A percentile compares a stretch with the other conserved stretches of the same genome.
Evolutionary conservation across 495 filamentous ascomycete genomes (phyloP).

Genomic region (Lichenothelia convexa): DNA sequence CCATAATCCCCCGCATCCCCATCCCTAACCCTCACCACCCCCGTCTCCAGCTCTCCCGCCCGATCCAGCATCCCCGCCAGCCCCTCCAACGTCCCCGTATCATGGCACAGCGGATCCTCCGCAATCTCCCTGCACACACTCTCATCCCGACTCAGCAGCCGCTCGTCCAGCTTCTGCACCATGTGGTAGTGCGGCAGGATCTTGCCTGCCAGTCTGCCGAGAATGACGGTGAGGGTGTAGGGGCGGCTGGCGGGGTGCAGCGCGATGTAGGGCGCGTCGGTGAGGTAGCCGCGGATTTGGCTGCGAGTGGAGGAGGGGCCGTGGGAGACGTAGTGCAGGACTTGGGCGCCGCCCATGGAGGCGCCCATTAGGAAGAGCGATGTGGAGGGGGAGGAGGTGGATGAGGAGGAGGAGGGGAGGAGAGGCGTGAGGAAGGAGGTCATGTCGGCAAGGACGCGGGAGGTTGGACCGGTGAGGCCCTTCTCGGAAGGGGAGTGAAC

Average conservation of each 20-base stretch:
- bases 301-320: conserved; percentile 22
- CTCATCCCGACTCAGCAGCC: conserved; percentile 43
- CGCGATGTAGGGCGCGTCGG: conserved; percentile 51
- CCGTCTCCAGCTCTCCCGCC: conserved; percentile 30
- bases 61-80: conserved; percentile 60
- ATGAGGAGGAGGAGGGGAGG: conserved; percentile 29
- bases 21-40: conserved; percentile 21
- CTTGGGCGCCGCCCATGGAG: conserved; percentile 66
- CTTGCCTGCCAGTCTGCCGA: conserved; percentile 44
- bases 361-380: conserved; percentile 80
- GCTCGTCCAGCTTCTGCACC: conserved; percentile 34
- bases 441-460: conserved; percentile 56
- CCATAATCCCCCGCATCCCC: conserved; percentile 17
- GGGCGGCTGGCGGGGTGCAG: conserved; percentile 47
- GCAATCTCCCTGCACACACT: conserved; percentile 33
- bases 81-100: conserved; percentile 63
- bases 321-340: conserved; percentile 32
- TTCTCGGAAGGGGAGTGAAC: conserved; percentile 29
- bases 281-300: conserved; percentile 40
- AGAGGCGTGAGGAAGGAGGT: conserved; percentile 43
- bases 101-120: conserved; percentile 51
- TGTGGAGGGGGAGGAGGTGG: conserved; percentile 19
- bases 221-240: conserved; percentile 30
- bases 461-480: conserved; percentile 54
- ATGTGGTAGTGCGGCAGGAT: conserved; percentile 44